Evolutionary conservation across 2,329 filamentous ascomycete species (phyloP).

Genomic region (Xylariaceae sp.): DNA sequence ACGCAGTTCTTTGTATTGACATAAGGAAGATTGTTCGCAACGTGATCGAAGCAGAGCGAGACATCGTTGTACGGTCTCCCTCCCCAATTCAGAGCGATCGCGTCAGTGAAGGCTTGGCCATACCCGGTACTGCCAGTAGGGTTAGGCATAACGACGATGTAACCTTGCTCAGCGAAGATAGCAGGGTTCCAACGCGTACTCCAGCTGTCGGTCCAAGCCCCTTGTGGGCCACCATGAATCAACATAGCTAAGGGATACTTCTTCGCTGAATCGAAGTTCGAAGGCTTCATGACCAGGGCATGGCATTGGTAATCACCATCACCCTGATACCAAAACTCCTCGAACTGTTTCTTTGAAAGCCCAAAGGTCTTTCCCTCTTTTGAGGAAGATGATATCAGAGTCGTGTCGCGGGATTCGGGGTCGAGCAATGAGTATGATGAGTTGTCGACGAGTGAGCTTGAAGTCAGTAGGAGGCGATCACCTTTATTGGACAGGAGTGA

Average conservation of each 20-base stretch:
- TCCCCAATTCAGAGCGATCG: constrained; percentile 78
- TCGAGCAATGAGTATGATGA: constrained; percentile 63
- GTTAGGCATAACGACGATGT: constrained; percentile 77
- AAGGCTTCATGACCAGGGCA: constrained; percentile 64
- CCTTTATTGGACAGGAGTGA: constrained; percentile 46
- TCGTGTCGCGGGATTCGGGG: constrained; percentile 34
- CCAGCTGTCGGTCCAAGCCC: constrained; percentile 70
- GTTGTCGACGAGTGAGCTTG: constrained; percentile 68
- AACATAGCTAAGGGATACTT: constrained; percentile 76
- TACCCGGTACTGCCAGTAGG: constrained; percentile 81
- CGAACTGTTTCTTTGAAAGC: constrained; percentile 58
- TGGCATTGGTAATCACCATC: constrained; percentile 63
- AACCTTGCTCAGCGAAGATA: constrained; percentile 83
- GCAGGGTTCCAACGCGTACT: constrained; percentile 78
- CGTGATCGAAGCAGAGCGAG: constrained; percentile 71
- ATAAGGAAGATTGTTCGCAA: constrained; percentile 61
- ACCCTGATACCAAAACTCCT: constrained; percentile 67
- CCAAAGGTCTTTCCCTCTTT: constrained; percentile 64
- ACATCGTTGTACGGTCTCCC: constrained; percentile 80
- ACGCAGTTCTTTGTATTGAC: constrained; percentile 68
- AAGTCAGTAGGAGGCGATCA: constrained; percentile 57
- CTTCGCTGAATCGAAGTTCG: constrained; percentile 62
- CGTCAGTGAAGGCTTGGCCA: constrained; percentile 71
- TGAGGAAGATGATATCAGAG: constrained; percentile 59
- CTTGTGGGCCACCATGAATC: constrained; percentile 80